Base-by-base conservation (phyloP, 176 grass and related monocot genomes). In the Canna indica region DNA sequence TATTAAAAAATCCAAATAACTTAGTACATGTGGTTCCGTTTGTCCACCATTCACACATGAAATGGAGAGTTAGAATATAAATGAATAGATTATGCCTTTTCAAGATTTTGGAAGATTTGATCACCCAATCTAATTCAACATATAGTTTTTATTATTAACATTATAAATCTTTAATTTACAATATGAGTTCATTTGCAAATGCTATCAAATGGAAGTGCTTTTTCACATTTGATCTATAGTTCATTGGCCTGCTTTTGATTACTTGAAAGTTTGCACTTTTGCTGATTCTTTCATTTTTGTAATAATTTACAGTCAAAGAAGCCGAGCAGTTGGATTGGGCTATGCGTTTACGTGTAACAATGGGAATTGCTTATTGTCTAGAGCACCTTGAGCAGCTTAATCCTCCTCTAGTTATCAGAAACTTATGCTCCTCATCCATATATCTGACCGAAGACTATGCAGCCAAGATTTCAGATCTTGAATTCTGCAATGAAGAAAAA, bases 391-490 rank as follows among this genome's bases (percentile, higher is more conserved):
- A 90, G 42, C 76, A 80, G 60, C 75, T 90, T 57, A 80, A 75
- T 39, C 78, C 82, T 66, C 85, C 81, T 47, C 68, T 87, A 59
- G 69, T 59, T 27, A 35, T 87, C 44, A 85, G 64, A 79, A 83
- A 73, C 38, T 36, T 97, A 31, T 81, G 69, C 34, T 87, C 86
- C 15, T 86, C 86, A 5, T 90, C 81, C 48, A 79, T 97, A 59
- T 97, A 90, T 75, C 78, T 97, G 47, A 90, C 84, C 48, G 94
- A 92, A 87, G 94, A 97, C 66, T 87, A 83, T 56, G 89, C 88
- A 0, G 86, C 86, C 3, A 92, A 97, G 75, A 47, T 90, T 77
- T 78, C 88, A 20, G 79, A 92, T 64, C 68, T 83, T 31, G 61
- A 68, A 36, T 86, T 78, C 38, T 66, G 50, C 32, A 12, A 28